A percentile compares a stretch with the other conserved stretches of the same genome.
Conservation (phyloP, 2,329 filamentous ascomycete genomes). For the Cytospora paraplurivora region DNA sequence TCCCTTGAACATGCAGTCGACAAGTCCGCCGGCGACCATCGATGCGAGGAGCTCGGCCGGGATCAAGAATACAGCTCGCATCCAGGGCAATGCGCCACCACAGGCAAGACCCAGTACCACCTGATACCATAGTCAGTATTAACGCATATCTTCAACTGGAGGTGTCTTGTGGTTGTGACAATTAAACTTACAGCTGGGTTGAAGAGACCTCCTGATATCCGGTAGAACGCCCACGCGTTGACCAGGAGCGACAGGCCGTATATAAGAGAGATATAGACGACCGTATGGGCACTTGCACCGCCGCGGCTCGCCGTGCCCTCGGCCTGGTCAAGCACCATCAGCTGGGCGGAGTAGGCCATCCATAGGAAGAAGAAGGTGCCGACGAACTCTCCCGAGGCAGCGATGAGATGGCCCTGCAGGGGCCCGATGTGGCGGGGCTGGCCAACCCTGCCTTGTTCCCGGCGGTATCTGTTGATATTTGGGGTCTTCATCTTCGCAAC, state of each 20-base stretch:
- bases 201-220: constrained; percentile 48
- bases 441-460: neutral
- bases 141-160: neutral
- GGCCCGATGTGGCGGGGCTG: constrained; percentile 14
- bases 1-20: constrained; percentile 47
- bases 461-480: neutral
- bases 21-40: constrained; percentile 58
- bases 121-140: constrained; percentile 29
- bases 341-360: constrained; percentile 42
- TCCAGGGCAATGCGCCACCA: constrained; percentile 49
- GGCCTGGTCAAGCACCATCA: constrained; percentile 35
- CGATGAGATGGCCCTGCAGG: constrained; percentile 14
- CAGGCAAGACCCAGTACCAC: constrained; percentile 55
- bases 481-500: neutral
- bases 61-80: constrained; percentile 51
- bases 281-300: constrained; percentile 21
- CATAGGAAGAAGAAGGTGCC: constrained; percentile 49
- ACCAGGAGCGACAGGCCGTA: constrained; percentile 50
- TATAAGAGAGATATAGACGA: constrained; percentile 43
- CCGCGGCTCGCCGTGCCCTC: neutral
- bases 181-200: constrained; percentile 41
- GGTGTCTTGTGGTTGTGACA: neutral
- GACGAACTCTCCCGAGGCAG: constrained; percentile 42
- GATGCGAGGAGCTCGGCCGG: constrained; percentile 55
- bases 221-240: constrained; percentile 53